Evolutionary conservation across 108 stramenopile species (phyloP).

Genomic region (Fragilariopsis cylindrus): DNA sequence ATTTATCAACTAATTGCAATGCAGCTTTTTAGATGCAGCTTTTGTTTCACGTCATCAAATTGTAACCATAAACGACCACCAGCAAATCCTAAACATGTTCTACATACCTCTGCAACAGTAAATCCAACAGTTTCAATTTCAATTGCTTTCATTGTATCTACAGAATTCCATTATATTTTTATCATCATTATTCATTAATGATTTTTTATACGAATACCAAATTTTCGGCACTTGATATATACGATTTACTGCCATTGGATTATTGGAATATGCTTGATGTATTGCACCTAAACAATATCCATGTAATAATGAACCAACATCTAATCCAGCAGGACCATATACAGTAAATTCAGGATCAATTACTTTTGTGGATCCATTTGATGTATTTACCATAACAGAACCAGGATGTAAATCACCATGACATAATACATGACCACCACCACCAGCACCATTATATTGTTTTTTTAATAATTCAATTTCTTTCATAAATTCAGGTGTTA

Average conservation of each 20-base stretch:
- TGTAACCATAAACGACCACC: slow-evolving; percentile 80
- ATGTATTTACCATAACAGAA: slow-evolving; percentile 66
- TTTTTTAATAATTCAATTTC: slow-evolving; percentile 64
- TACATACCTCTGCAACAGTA: slow-evolving; percentile 72
- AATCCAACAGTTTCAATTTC: slow-evolving; percentile 77
- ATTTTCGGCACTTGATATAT: slow-evolving; percentile 45
- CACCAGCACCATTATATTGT: slow-evolving; percentile 57
- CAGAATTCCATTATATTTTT: not conserved
- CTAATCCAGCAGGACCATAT: slow-evolving; percentile 81
- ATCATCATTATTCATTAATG: slow-evolving; percentile 32
- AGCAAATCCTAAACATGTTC: slow-evolving; percentile 76
- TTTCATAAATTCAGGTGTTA: slow-evolving; percentile 57
- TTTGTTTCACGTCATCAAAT: slow-evolving; percentile 68
- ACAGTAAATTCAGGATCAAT: slow-evolving; percentile 89
- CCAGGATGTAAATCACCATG: slow-evolving; percentile 89
- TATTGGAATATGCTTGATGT: slow-evolving; percentile 53
- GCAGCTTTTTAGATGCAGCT: slow-evolving; percentile 60
- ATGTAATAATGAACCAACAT: slow-evolving; percentile 78
- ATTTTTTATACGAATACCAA: slow-evolving; percentile 58
- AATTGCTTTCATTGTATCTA: slow-evolving; percentile 51
- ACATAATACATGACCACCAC: slow-evolving; percentile 46
- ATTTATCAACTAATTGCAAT: slow-evolving; percentile 62
- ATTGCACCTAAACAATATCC: slow-evolving; percentile 73
- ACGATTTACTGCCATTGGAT: slow-evolving; percentile 32
- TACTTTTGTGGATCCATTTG: slow-evolving; percentile 44